Conservation (phyloP, 257 asterid genomes). For the Solanum pennellii region DNA sequence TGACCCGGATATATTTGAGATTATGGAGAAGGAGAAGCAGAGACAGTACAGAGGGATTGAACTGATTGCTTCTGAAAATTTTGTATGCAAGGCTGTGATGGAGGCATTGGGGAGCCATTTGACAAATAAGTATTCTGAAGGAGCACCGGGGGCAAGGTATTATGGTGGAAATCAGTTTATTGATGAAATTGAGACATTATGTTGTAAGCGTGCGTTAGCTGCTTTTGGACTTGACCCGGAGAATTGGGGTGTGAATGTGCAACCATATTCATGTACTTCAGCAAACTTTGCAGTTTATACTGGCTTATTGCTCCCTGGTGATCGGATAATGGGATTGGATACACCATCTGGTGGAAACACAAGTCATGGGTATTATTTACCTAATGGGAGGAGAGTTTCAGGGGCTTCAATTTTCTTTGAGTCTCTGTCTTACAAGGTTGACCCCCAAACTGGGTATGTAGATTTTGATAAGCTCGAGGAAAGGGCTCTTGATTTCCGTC, state of each 20-base stretch:
- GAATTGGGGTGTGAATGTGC: conserved; percentile 90
- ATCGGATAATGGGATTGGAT: conserved; percentile 90
- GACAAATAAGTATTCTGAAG: conserved; percentile 84
- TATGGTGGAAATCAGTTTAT: conserved; percentile 78
- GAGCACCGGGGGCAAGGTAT: conserved; percentile 71
- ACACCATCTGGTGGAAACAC: conserved; percentile 94
- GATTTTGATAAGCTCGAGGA: conserved; percentile 86
- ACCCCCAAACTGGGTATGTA: conserved; percentile 65
- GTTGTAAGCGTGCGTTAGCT: conserved; percentile 61
- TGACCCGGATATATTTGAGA: conserved; percentile 53
- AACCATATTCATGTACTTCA: conserved; percentile 79
- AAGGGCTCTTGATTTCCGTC: conserved; percentile 81
- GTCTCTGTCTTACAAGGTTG: conserved; percentile 69
- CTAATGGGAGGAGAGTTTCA: conserved; percentile 91
- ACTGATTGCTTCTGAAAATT: conserved; percentile 82
- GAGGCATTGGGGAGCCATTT: conserved; percentile 83
- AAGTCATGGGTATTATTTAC: conserved; percentile 91
- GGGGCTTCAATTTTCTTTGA: conserved; percentile 86
- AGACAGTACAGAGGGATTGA: conserved; percentile 80
- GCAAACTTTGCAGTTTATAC: conserved; percentile 87
- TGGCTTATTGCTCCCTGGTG: conserved; percentile 81
- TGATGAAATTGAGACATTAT: conserved; percentile 72
- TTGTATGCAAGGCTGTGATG: conserved; percentile 74
- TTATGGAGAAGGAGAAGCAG: conserved; percentile 80
- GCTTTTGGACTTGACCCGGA: conserved; percentile 71